These are phyloP conservation scores for Macrocybe sp. DNA, from an alignment of 1,284 basidiomycete genomes.

Conservation along the genomic window DNA sequence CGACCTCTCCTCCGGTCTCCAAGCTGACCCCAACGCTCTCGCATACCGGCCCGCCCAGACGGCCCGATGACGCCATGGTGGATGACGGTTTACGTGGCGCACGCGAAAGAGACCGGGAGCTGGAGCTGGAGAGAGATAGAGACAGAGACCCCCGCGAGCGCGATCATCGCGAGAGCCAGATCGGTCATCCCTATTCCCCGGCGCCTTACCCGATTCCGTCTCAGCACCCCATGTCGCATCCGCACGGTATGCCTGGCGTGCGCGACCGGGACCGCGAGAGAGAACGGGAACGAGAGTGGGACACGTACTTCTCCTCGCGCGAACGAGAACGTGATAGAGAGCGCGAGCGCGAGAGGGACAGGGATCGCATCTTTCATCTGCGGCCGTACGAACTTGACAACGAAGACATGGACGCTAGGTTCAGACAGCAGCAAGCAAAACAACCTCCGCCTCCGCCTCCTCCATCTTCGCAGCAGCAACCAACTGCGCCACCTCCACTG, in stretches of 20 bases:
- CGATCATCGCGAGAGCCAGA: neutral
- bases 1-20: slow-evolving; percentile 1
- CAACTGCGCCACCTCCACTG: slow-evolving; percentile 1
- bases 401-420: slow-evolving; percentile 4
- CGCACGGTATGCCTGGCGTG: neutral
- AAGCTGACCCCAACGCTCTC: too few species aligned
- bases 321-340: slow-evolving; percentile 8
- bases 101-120: slow-evolving; percentile 1
- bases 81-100: neutral
- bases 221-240: too few species aligned
- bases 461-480: slow-evolving; percentile 6
- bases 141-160: neutral
- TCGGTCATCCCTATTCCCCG: too few species aligned
- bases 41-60: neutral
- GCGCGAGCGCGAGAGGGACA: neutral
- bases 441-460: neutral
- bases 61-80: neutral
- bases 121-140: slow-evolving; percentile 5
- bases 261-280: slow-evolving; percentile 5
- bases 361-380: neutral
- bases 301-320: neutral
- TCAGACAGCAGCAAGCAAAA: slow-evolving; percentile 12
- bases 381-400: neutral
- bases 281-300: slow-evolving; percentile 2
- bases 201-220: too few species aligned